Conservation (phyloP, 1,139 yeast genomes). For the Zhuliangozyma parablackwelliae region DNA sequence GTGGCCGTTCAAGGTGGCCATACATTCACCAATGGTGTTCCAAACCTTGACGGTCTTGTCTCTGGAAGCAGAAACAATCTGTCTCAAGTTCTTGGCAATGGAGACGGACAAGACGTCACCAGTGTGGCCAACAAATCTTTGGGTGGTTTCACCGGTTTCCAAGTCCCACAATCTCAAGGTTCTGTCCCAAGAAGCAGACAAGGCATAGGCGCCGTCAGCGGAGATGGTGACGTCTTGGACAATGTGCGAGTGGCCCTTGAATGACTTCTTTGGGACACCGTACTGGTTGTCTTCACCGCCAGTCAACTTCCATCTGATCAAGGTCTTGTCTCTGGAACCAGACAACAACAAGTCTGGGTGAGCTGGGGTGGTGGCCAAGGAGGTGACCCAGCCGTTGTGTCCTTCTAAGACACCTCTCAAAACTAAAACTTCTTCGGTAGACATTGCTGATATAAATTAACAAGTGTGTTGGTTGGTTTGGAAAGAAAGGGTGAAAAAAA, state of each 20-base stretch:
- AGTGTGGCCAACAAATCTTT: slow-evolving; percentile 97
- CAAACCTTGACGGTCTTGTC: slow-evolving; percentile 99
- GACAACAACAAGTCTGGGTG: slow-evolving; percentile 98
- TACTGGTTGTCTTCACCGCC: slow-evolving; percentile 91
- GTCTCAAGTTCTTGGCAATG: slow-evolving; percentile 95
- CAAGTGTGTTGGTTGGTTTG: too few species aligned
- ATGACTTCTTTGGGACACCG: slow-evolving; percentile 97
- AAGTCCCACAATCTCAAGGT: slow-evolving; percentile 99
- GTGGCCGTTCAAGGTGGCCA: slow-evolving; percentile 93
- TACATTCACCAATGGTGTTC: slow-evolving; percentile 99
- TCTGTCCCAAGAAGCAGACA: slow-evolving; percentile 99
- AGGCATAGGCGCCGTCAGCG: slow-evolving; percentile 97
- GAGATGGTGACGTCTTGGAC: slow-evolving; percentile 98
- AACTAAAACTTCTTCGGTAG: slow-evolving; percentile 91
- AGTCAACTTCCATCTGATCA: slow-evolving; percentile 98
- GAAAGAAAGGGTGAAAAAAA: too few species aligned
- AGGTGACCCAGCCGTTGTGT: slow-evolving; percentile 87
- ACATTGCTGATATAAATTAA: slow-evolving; percentile 32
- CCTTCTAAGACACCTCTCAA: slow-evolving; percentile 99
- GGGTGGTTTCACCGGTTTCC: slow-evolving; percentile 89
- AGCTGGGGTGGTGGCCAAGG: slow-evolving; percentile 97
- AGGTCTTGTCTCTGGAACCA: slow-evolving; percentile 98
- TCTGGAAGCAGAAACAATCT: slow-evolving; percentile 98
- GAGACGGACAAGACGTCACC: slow-evolving; percentile 97
- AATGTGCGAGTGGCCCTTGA: slow-evolving; percentile 98